Evolutionary conservation across 306 rosid species (phyloP).

Genomic region (Aeschynomene evenia): DNA sequence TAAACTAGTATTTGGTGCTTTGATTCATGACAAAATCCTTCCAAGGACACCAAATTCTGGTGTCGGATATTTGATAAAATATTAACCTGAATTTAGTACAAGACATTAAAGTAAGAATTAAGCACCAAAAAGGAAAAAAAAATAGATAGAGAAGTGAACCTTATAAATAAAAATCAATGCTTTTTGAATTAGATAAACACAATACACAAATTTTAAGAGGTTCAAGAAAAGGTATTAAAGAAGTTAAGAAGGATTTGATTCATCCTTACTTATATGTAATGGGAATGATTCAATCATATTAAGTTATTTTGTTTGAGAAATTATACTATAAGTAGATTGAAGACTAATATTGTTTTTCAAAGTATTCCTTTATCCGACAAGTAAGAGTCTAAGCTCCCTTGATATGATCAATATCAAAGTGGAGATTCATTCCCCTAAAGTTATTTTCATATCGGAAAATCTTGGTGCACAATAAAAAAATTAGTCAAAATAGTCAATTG

Average conservation of each 20-base stretch:
- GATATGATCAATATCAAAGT: too few relatives aligned
- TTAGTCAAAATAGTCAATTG: too few relatives aligned
- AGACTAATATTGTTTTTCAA: not conserved
- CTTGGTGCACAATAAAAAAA: too few relatives aligned
- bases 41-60: conserved; percentile 86
- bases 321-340: not conserved
- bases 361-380: too few relatives aligned
- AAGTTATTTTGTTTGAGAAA: not conserved
- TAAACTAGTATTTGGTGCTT: conserved; percentile 92
- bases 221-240: not conserved
- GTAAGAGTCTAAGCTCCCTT: too few relatives aligned
- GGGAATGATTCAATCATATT: not conserved
- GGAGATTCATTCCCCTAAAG: too few relatives aligned
- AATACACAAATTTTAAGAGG: not conserved
- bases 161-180: not conserved
- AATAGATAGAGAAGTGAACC: not conserved
- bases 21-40: conserved; percentile 87
- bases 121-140: not conserved
- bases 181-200: not conserved
- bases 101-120: conserved; percentile 18
- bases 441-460: too few relatives aligned
- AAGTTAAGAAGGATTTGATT: not conserved
- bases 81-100: conserved; percentile 53
- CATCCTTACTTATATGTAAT: not conserved
- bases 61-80: conserved; percentile 77